Evolutionary conservation across 306 rosid species (phyloP).

Genomic region (Lupinus albus): DNA sequence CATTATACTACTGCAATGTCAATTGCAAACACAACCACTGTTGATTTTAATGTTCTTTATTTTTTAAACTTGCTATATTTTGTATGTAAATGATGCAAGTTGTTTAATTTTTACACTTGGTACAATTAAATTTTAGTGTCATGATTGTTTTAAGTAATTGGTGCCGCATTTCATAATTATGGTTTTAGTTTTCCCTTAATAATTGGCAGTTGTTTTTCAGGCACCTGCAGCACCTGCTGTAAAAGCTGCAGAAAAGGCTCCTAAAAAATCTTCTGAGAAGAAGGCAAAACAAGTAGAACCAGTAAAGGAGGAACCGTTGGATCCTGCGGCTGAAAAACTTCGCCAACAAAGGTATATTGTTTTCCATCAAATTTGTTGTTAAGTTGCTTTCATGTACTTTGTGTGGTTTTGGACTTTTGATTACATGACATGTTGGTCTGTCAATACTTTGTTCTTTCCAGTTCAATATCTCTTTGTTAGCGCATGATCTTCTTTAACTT

Average conservation of each 20-base stretch:
- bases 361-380: conserved; percentile 4
- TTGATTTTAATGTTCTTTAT: background rate
- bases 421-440: background rate
- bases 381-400: background rate
- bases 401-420: conserved; percentile 23
- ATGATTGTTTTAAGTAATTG: conserved; percentile 6
- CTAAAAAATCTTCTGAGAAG: conserved; percentile 62
- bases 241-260: conserved; percentile 64
- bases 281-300: conserved; percentile 62
- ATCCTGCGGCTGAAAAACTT: conserved; percentile 84
- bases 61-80: background rate
- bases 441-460: conserved; percentile 9
- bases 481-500: conserved; percentile 18
- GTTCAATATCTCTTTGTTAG: conserved; percentile 3
- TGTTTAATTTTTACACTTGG: conserved; percentile 3
- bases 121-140: background rate
- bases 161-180: conserved; percentile 5
- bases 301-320: conserved; percentile 66
- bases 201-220: conserved; percentile 41
- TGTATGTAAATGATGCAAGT: background rate
- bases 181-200: background rate
- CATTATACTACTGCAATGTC: background rate
- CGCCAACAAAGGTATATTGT: conserved; percentile 80
- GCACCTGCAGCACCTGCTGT: conserved; percentile 65
- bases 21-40: background rate